Evolutionary conservation across 2,329 filamentous ascomycete genomes (phyloP).

Genomic region (Curvularia eragrostidis): DNA sequence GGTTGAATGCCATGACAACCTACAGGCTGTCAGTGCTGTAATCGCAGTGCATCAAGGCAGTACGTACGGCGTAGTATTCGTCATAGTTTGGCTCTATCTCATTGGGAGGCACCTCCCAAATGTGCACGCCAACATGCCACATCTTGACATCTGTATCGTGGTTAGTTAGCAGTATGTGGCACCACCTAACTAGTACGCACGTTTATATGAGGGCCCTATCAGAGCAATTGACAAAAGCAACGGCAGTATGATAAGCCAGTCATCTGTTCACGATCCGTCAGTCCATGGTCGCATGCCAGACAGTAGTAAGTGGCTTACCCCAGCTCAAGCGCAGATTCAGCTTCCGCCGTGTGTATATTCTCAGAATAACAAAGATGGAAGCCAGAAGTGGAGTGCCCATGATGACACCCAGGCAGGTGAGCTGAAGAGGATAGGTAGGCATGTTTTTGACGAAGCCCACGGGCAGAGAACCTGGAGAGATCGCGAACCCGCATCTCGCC

Average conservation of each 20-base stretch:
- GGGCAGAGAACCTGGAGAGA: slow-evolving; percentile 26
- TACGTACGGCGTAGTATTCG: slow-evolving; percentile 44
- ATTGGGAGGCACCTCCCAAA: slow-evolving; percentile 45
- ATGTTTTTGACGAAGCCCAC: slow-evolving; percentile 40
- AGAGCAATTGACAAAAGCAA: slow-evolving; percentile 46
- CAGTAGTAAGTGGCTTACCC: slow-evolving; percentile 33
- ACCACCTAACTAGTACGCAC: slow-evolving; percentile 28
- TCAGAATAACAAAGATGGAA: slow-evolving; percentile 43
- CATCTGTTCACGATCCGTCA: slow-evolving; percentile 39
- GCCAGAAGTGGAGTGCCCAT: slow-evolving; percentile 44
- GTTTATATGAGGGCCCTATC: slow-evolving; percentile 47
- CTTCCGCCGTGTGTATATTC: slow-evolving; percentile 49
- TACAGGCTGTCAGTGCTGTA: slow-evolving; percentile 12
- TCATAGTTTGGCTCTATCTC: slow-evolving; percentile 48
- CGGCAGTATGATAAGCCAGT: slow-evolving; percentile 49
- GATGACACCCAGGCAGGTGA: slow-evolving; percentile 49
- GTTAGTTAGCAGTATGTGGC: slow-evolving; percentile 11
- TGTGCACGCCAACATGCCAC: slow-evolving; percentile 49
- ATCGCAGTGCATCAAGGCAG: background rate
- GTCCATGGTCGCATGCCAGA: slow-evolving; percentile 6
- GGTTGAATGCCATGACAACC: slow-evolving; percentile 49
- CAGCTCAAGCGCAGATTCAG: slow-evolving; percentile 46
- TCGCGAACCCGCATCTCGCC: slow-evolving; percentile 41
- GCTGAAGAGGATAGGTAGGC: slow-evolving; percentile 49
- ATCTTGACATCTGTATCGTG: slow-evolving; percentile 43